Conservation (phyloP, 441 rosid genomes). For the Populus hybrid region DNA sequence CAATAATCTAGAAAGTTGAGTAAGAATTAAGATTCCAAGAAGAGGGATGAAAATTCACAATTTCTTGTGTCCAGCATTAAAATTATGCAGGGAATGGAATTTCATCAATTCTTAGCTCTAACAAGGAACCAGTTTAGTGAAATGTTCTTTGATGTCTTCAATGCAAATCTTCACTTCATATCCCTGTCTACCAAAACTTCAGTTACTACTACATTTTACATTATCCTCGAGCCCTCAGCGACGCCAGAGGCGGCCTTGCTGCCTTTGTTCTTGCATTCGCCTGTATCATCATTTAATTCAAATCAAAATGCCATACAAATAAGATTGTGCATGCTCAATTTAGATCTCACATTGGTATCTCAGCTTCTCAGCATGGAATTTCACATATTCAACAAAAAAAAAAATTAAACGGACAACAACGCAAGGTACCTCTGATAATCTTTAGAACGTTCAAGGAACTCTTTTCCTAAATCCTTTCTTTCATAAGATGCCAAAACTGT, state of each 20-base stretch:
- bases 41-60: constrained; percentile 1
- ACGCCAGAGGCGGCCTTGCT: constrained; percentile 53
- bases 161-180: neutral
- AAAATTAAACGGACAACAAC: neutral
- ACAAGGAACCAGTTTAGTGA: neutral
- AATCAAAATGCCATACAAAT: constrained; percentile 1
- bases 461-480: constrained; percentile 69
- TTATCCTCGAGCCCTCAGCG: constrained; percentile 25
- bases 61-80: neutral
- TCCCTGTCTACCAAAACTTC: neutral
- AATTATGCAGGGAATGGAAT: neutral
- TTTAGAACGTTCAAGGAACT: constrained; percentile 80
- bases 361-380: too few relatives aligned
- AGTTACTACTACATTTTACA: neutral
- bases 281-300: constrained; percentile 33
- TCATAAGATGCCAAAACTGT: constrained; percentile 66
- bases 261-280: constrained; percentile 79
- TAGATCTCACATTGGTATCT: too few relatives aligned
- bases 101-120: constrained; percentile 6
- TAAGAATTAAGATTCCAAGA: neutral
- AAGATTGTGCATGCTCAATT: neutral
- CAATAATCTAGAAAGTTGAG: neutral
- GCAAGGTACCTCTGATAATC: constrained; percentile 63
- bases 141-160: neutral
- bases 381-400: neutral